Evolutionary conservation across 768 basidiomycete species (phyloP).

Genomic region (Dioszegia aurantiaca): DNA sequence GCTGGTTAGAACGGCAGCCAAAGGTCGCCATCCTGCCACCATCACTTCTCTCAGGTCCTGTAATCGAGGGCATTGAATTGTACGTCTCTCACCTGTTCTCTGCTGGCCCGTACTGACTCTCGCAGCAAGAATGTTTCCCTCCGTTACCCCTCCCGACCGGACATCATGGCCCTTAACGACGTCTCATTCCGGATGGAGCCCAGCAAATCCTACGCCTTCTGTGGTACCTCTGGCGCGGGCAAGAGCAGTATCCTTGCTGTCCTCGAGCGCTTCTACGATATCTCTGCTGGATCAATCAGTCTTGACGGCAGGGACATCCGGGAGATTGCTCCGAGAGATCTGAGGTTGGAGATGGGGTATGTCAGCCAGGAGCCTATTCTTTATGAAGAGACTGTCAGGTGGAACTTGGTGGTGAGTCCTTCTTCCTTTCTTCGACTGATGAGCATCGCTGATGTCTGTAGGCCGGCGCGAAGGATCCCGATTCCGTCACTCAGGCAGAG

Average conservation of each 20-base stretch:
- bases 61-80: conserved; percentile 27
- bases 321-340: conserved; percentile 29
- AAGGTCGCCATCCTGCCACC: conserved; percentile 8
- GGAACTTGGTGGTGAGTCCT: conserved; percentile 38
- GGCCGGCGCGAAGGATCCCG: conserved; percentile 24
- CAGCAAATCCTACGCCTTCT: conserved; percentile 47
- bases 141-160: conserved; percentile 43
- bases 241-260: conserved; percentile 46
- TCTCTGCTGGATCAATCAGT: conserved; percentile 32
- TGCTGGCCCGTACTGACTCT: background rate
- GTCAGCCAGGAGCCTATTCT: conserved; percentile 50
- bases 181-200: conserved; percentile 38
- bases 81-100: conserved; percentile 8
- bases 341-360: conserved; percentile 41
- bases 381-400: conserved; percentile 46
- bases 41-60: background rate
- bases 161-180: conserved; percentile 32
- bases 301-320: conserved; percentile 47
- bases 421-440: background rate
- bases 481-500: conserved; percentile 21
- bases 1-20: conserved; percentile 34
- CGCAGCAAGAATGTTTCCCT: conserved; percentile 31
- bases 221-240: conserved; percentile 43
- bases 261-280: conserved; percentile 49
- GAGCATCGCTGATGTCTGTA: conserved; percentile 3